Evolutionary conservation across 805 yeast genomes (phyloP).

Genomic region (Candida glaebosa): DNA sequence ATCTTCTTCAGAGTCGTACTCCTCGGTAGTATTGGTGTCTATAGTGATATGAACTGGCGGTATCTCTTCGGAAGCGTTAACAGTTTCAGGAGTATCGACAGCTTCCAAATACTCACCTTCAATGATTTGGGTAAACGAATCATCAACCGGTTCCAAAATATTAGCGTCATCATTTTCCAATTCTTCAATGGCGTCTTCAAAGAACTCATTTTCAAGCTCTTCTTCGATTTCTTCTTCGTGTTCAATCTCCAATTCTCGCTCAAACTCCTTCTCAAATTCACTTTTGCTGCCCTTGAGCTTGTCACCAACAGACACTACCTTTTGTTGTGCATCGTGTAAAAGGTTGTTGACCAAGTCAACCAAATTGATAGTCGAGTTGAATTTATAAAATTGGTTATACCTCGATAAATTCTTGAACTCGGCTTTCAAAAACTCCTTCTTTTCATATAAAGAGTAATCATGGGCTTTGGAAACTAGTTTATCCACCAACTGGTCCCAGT

Average conservation of each 20-base stretch:
- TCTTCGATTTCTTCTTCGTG: constrained; percentile 2
- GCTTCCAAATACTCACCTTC: background rate
- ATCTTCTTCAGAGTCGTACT: constrained; percentile 6
- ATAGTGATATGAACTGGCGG: constrained; percentile 5
- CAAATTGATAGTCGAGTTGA: constrained; percentile 13
- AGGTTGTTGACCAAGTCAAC: constrained; percentile 20
- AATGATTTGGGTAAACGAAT: background rate
- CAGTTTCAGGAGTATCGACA: background rate
- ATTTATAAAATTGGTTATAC: constrained; percentile 14
- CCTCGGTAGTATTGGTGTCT: constrained; percentile 6
- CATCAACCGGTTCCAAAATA: background rate
- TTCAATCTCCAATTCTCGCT: background rate
- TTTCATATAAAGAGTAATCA: constrained; percentile 17
- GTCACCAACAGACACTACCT: constrained; percentile 4
- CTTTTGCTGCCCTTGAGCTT: constrained; percentile 1
- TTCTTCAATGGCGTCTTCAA: constrained; percentile 1
- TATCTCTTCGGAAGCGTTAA: background rate
- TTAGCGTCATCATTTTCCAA: constrained; percentile 4
- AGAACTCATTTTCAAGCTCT: constrained; percentile 1
- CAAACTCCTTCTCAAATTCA: background rate
- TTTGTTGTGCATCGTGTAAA: constrained; percentile 14
- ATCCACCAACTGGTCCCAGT: constrained; percentile 6
- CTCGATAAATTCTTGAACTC: constrained; percentile 25
- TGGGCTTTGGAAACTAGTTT: constrained; percentile 6
- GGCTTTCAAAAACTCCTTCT: constrained; percentile 19